Percentiles rank a stretch among this genome's conserved stretches.
phyloP scores from a whole-genome alignment of 805 yeast genomes.

The Kodamaea leandrae region DNA sequence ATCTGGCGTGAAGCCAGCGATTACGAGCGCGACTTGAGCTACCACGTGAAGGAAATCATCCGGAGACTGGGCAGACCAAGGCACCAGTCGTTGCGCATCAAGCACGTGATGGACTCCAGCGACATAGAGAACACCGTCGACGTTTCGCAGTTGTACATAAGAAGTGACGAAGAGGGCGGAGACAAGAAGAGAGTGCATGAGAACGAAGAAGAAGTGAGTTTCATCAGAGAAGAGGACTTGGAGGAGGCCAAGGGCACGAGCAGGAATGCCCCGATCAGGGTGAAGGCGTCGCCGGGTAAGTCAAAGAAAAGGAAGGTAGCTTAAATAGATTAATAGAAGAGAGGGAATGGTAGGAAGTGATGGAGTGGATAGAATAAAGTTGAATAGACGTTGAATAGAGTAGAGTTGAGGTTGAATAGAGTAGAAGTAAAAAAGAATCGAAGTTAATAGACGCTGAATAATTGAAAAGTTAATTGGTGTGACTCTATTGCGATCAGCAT shows the following conservation, averaged over 20 bases:
- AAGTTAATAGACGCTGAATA: no score
- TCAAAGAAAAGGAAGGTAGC: conserved; percentile 5
- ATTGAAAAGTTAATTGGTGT: no score
- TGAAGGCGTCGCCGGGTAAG: not conserved
- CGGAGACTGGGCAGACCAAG: conserved; percentile 13
- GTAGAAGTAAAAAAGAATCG: no score
- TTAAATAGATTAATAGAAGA: not conserved
- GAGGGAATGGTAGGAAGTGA: not conserved
- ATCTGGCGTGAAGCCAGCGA: not conserved
- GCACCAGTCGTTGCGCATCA: conserved; percentile 18
- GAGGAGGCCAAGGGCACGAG: not conserved
- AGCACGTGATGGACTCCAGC: conserved; percentile 11
- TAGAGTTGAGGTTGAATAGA: no score
- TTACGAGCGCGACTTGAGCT: not conserved
- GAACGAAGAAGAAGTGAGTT: conserved; percentile 2
- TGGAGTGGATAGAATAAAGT: not conserved
- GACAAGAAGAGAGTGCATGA: not conserved
- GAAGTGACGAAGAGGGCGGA: conserved; percentile 4
- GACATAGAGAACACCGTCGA: conserved; percentile 17
- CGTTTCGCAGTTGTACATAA: conserved; percentile 15
- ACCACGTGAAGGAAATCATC: conserved; percentile 2
- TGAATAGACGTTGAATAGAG: no score
- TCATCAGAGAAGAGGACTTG: not conserved
- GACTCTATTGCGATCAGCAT: no score
- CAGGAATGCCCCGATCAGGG: not conserved